These are phyloP conservation scores for Dillenia suffruticosa DNA, from an alignment of 164 flowering plant species.

Conservation along the genomic window DNA sequence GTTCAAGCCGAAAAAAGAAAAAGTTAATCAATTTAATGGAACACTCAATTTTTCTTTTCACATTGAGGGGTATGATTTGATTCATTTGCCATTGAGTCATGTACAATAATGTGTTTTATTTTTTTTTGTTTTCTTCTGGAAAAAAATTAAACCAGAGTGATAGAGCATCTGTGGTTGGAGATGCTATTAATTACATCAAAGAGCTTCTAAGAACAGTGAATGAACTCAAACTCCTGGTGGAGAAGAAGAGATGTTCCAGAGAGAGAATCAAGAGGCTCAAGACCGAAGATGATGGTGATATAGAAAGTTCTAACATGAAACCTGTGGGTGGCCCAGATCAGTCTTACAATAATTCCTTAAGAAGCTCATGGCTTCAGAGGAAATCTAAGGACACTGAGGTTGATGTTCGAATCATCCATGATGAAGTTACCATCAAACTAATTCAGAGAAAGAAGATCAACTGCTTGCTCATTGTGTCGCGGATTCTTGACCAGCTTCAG, in stretches of 20 bases:
- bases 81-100: not conserved
- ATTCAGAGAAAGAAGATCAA: slow-evolving; percentile 76
- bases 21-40: too few species aligned
- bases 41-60: not conserved
- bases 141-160: slow-evolving; percentile 40
- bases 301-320: slow-evolving; percentile 32
- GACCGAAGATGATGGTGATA: slow-evolving; percentile 41
- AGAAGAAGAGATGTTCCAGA: slow-evolving; percentile 61
- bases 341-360: slow-evolving; percentile 43
- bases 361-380: slow-evolving; percentile 91
- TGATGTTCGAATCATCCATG: slow-evolving; percentile 84
- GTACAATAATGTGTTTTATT: not conserved
- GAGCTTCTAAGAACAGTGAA: slow-evolving; percentile 71
- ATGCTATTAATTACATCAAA: slow-evolving; percentile 83
- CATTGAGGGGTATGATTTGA: not conserved
- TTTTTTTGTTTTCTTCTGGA: not conserved
- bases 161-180: slow-evolving; percentile 82
- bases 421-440: slow-evolving; percentile 90
- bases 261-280: slow-evolving; percentile 59
- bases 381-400: slow-evolving; percentile 86
- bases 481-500: slow-evolving; percentile 78
- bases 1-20: too few species aligned
- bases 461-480: slow-evolving; percentile 73
- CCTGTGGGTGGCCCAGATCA: slow-evolving; percentile 36
- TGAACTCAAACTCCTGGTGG: slow-evolving; percentile 72